phyloP scores from a whole-genome alignment of 2,329 filamentous ascomycete genomes.

The Cytospora mali region DNA sequence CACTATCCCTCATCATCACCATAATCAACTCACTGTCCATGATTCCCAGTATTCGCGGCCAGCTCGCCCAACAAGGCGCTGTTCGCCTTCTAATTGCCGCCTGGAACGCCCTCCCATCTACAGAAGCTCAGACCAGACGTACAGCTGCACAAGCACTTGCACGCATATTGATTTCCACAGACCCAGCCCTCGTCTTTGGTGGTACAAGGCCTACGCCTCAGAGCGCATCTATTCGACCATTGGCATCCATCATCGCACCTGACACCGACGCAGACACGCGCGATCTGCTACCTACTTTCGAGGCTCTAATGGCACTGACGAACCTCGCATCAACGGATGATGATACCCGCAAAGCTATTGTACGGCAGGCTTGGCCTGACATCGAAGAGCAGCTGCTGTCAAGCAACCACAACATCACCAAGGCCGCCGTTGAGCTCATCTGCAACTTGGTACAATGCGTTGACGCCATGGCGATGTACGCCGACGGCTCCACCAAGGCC shows the following conservation, averaged over 20 bases:
- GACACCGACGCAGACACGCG: slow-evolving; percentile 65
- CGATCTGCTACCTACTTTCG: slow-evolving; percentile 86
- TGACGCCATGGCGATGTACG: slow-evolving; percentile 69
- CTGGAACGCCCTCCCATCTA: slow-evolving; percentile 62
- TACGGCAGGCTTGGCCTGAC: slow-evolving; percentile 71
- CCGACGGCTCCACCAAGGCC: slow-evolving; percentile 67
- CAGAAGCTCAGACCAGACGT: slow-evolving; percentile 50
- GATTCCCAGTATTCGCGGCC: slow-evolving; percentile 72
- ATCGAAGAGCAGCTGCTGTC: slow-evolving; percentile 84
- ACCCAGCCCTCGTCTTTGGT: slow-evolving; percentile 82
- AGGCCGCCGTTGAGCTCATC: slow-evolving; percentile 83
- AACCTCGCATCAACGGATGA: slow-evolving; percentile 85
- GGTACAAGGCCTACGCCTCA: slow-evolving; percentile 73
- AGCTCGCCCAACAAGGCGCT: slow-evolving; percentile 90
- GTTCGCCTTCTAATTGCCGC: slow-evolving; percentile 79
- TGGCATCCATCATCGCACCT: slow-evolving; percentile 72
- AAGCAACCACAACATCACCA: slow-evolving; percentile 73
- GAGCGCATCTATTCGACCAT: slow-evolving; percentile 78
- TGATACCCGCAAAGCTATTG: slow-evolving; percentile 66
- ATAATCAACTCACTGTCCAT: slow-evolving; percentile 79
- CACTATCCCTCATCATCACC: slow-evolving; percentile 71
- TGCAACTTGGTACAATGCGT: slow-evolving; percentile 83
- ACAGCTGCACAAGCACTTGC: slow-evolving; percentile 79
- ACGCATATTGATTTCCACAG: slow-evolving; percentile 82
- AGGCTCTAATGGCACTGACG: slow-evolving; percentile 87